phyloP scores from a whole-genome alignment of 306 rosid genomes.

The Quercus engelmannii region DNA sequence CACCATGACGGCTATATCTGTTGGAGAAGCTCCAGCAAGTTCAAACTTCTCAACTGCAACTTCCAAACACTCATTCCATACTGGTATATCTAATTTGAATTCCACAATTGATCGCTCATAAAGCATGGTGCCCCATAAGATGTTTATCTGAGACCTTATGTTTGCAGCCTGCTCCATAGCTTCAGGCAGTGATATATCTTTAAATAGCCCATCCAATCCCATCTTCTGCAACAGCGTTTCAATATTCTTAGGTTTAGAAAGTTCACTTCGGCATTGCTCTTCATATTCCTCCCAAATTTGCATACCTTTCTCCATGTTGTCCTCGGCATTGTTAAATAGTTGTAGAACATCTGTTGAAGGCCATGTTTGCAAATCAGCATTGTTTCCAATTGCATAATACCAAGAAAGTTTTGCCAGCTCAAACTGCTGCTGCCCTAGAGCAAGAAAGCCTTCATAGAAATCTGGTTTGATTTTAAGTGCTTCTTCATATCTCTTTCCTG shows the following conservation, averaged over 20 bases:
- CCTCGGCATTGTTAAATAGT: slow-evolving; percentile 74
- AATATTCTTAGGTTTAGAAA: slow-evolving; percentile 36
- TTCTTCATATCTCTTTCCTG: slow-evolving; percentile 79
- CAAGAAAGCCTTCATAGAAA: slow-evolving; percentile 79
- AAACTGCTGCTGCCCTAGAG: slow-evolving; percentile 75
- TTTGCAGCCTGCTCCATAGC: slow-evolving; percentile 49
- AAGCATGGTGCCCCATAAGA: slow-evolving; percentile 85
- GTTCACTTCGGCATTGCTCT: slow-evolving; percentile 30
- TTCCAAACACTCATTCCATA: slow-evolving; percentile 74
- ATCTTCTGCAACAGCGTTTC: slow-evolving; percentile 37
- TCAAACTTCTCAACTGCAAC: slow-evolving; percentile 78
- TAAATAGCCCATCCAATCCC: slow-evolving; percentile 44
- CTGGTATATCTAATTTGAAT: slow-evolving; percentile 62
- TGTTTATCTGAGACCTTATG: slow-evolving; percentile 77
- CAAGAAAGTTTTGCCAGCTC: slow-evolving; percentile 84
- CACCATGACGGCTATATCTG: slow-evolving; percentile 73
- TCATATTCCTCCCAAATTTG: slow-evolving; percentile 68
- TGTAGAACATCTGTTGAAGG: slow-evolving; percentile 58
- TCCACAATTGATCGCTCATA: slow-evolving; percentile 83
- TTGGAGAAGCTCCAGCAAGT: slow-evolving; percentile 82
- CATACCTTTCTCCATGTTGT: slow-evolving; percentile 84
- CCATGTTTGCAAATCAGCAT: slow-evolving; percentile 47
- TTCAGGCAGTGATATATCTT: slow-evolving; percentile 48
- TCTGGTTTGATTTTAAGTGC: slow-evolving; percentile 65
- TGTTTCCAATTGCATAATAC: slow-evolving; percentile 62